These are phyloP conservation scores for Pulchroboletus neoregius DNA, from an alignment of 1,284 basidiomycete genomes.

Conservation along the genomic window DNA sequence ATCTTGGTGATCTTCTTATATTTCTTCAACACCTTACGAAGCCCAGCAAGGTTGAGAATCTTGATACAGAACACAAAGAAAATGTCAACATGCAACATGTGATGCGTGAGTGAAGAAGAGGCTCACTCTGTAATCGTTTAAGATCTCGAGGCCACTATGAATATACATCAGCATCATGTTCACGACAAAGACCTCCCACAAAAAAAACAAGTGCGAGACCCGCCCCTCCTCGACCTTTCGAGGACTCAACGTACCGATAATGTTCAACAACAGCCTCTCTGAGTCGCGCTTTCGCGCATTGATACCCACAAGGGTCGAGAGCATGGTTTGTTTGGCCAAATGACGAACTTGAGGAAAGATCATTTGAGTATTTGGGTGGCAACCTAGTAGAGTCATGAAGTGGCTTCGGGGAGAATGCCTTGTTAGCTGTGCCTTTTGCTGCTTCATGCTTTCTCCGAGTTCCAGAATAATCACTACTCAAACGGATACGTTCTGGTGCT, in stretches of 20 bases:
- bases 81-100: not conserved
- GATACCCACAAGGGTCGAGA: constrained; percentile 74
- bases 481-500: not conserved
- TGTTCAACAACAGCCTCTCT: constrained; percentile 83
- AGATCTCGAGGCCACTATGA: constrained; percentile 63
- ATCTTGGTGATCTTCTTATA: constrained; percentile 85
- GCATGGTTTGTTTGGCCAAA: constrained; percentile 1
- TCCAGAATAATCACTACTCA: not conserved
- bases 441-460: not conserved
- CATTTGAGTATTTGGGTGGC: not conserved
- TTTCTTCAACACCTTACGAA: constrained; percentile 91
- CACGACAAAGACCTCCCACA: not conserved
- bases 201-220: not conserved
- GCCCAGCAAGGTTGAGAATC: constrained; percentile 87
- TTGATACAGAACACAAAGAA: constrained; percentile 26
- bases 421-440: not conserved
- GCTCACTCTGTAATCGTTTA: constrained; percentile 83
- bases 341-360: no score
- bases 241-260: constrained; percentile 56
- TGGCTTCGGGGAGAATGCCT: constrained; percentile 1
- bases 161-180: constrained; percentile 11
- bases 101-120: constrained; percentile 14
- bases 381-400: not conserved
- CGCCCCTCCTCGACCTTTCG: not conserved
- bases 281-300: constrained; percentile 77